Evolutionary conservation across 108 stramenopile species (phyloP).

Genomic region (Pelagomonas calceolata): DNA sequence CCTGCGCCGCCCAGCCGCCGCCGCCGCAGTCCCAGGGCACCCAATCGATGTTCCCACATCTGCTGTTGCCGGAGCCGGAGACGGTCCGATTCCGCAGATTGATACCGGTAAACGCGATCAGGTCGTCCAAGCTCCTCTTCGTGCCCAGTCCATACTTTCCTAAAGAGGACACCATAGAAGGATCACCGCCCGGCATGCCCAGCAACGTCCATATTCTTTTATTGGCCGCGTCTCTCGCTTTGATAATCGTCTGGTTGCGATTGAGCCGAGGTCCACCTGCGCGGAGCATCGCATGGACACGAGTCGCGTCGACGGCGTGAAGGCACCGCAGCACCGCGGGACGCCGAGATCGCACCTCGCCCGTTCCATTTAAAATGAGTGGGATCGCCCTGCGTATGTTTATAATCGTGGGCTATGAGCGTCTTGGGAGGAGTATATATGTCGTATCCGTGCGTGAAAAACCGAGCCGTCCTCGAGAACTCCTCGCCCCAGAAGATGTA

Average conservation of each 20-base stretch:
- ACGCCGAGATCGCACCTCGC: too few species aligned
- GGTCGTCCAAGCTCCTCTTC: conserved; percentile 53
- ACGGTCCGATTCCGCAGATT: conserved; percentile 39
- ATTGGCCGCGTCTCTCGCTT: conserved; percentile 12
- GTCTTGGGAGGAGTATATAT: conserved; percentile 69
- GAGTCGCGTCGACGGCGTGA: too few species aligned
- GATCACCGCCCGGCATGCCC: conserved; percentile 45
- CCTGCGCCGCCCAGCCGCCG: too few species aligned
- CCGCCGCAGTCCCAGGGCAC: conserved; percentile 36
- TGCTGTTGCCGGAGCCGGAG: conserved; percentile 31
- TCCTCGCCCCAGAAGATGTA: conserved; percentile 84
- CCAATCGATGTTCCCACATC: conserved; percentile 71
- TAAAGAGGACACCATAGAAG: conserved; percentile 2
- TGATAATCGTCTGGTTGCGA: conserved; percentile 8
- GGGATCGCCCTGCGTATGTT: conserved; percentile 55
- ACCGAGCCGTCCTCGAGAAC: conserved; percentile 50
- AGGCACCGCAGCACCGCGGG: too few species aligned
- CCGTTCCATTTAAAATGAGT: conserved; percentile 42
- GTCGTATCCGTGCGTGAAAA: conserved; percentile 86
- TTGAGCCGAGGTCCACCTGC: not conserved
- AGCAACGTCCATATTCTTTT: conserved; percentile 48
- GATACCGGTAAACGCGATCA: conserved; percentile 62
- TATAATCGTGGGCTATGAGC: conserved; percentile 73
- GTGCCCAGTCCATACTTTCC: conserved; percentile 57
- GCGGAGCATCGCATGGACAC: too few species aligned